Base-by-base conservation (phyloP, 2,329 filamentous ascomycete genomes). In the Corynespora cassiicola region DNA sequence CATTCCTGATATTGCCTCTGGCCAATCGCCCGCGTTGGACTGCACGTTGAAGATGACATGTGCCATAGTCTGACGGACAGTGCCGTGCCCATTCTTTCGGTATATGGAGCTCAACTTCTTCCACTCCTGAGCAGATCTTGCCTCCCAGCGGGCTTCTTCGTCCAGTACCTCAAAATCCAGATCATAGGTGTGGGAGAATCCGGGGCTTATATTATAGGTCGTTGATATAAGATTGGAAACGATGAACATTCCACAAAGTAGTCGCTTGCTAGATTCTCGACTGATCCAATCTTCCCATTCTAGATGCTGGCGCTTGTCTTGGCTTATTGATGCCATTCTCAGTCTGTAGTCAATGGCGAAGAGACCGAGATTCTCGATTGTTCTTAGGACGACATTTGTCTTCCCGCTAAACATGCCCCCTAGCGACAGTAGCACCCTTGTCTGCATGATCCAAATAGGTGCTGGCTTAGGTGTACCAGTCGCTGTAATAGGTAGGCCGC, bases 91-190 rank as follows among this genome's bases (percentile, higher is more conserved):
- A 21, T n/a, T n/a, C n/a, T n/a, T n/a, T 25, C 8, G 36, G 33
- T 25, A 25, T 28, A 14, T 25, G 14, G 12, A 23, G n/a, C 29
- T 40, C 43, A 26, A 50, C 39, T 16, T 43, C 9, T 44, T 42
- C 63, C 63, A 67, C 30, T 56, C 41, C 8, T 55, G 38, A n/a
- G 56, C 48, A 2, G 53, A 50, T 6, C 35, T 31, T 2, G 64
- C 61, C 30, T 61, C 59, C 64, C 65, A 68, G 18, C 65, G 36
- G 10, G 39, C 39, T 32, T 68, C 64, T 28, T 59, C 57, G 11
- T 57, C 58, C 14, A 62, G 59, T 35, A 66, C 54, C 31, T 67
- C 64, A 32, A 68, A 56, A 23, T 62, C 56, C 9, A 66, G 48
- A 34, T 69, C 63, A 21, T 66, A 55, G 5, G 57, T 59, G 4